A percentile compares a stretch with the other conserved stretches of the same genome.
These are phyloP conservation scores for Septoria linicola DNA, from an alignment of 2,329 filamentous ascomycete genomes.

Conservation along the genomic window DNA sequence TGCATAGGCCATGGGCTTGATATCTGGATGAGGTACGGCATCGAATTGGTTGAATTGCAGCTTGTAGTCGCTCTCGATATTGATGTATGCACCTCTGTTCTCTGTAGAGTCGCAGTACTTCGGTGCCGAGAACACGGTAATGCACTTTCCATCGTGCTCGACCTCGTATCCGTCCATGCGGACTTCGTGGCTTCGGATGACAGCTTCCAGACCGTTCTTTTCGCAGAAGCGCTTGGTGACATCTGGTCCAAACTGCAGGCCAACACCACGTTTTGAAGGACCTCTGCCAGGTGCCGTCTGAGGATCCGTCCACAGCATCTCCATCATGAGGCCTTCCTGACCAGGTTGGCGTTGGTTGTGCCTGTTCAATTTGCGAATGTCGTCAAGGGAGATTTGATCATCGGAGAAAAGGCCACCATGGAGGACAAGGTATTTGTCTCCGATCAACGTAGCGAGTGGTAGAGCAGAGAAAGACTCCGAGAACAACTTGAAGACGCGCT, in stretches of 20 bases:
- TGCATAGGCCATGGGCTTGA: conserved; percentile 92
- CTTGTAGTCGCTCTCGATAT: conserved; percentile 88
- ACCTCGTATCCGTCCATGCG: conserved; percentile 99
- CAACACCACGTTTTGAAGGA: conserved; percentile 94
- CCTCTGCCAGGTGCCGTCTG: conserved; percentile 81
- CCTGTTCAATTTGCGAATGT: conserved; percentile 88
- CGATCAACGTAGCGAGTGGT: conserved; percentile 86
- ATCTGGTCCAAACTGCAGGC: conserved; percentile 94
- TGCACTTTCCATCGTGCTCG: conserved; percentile 92
- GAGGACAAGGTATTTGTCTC: conserved; percentile 84
- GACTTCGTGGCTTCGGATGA: conserved; percentile 96
- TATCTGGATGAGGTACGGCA: conserved; percentile 91
- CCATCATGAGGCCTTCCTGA: conserved; percentile 97
- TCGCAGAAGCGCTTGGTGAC: conserved; percentile 96
- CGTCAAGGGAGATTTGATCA: conserved; percentile 85
- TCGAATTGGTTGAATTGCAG: conserved; percentile 91
- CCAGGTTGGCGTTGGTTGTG: conserved; percentile 91
- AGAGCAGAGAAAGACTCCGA: conserved; percentile 96
- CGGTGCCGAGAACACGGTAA: conserved; percentile 97
- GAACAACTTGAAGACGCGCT: conserved; percentile 93
- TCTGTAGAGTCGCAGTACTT: conserved; percentile 97
- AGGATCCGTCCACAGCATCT: conserved; percentile 99
- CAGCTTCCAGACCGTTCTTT: conserved; percentile 87
- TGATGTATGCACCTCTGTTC: conserved; percentile 98
- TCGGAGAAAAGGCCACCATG: conserved; percentile 96